Evolutionary conservation across 2,329 filamentous ascomycete genomes (phyloP).

Genomic region (Botrytis hyacinthi): DNA sequence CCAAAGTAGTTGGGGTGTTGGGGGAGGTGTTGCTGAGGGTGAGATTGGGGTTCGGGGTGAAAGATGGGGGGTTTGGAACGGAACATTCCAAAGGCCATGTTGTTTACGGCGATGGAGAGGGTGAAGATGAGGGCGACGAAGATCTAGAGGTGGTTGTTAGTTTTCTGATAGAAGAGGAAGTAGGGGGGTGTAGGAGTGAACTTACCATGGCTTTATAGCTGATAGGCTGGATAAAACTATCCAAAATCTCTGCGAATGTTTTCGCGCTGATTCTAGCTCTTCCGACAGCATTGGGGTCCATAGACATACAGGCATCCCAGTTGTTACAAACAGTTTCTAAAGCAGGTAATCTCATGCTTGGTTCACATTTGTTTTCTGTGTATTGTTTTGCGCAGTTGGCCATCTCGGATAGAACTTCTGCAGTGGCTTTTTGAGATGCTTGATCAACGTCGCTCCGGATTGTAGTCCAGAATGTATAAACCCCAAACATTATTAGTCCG

Average conservation of each 20-base stretch:
- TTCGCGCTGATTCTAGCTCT: conserved; percentile 78
- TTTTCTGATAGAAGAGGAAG: neutral
- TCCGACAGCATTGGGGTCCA: conserved; percentile 75
- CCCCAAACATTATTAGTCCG: conserved; percentile 42
- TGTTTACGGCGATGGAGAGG: conserved; percentile 51
- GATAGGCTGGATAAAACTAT: conserved; percentile 88
- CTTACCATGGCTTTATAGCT: conserved; percentile 76
- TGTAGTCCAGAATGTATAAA: conserved; percentile 36
- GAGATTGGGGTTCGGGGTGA: conserved; percentile 32
- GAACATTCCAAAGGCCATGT: conserved; percentile 45
- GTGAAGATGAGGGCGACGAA: conserved; percentile 52
- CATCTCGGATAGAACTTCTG: conserved; percentile 70
- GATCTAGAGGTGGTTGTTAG: conserved; percentile 40
- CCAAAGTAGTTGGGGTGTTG: conserved; percentile 23
- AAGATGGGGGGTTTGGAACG: conserved; percentile 29
- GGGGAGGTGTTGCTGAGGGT: conserved; percentile 30
- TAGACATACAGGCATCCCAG: conserved; percentile 86
- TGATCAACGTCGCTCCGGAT: conserved; percentile 42
- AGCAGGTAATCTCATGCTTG: conserved; percentile 65
- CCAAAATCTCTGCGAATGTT: conserved; percentile 89
- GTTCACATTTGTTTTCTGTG: conserved; percentile 70
- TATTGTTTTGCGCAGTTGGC: conserved; percentile 78
- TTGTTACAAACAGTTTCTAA: conserved; percentile 70
- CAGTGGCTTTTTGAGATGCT: conserved; percentile 58
- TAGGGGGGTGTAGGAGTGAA: conserved; percentile 21